phyloP scores from a whole-genome alignment of 169 alveolate genomes.

The Amoebophrya sp. region DNA sequence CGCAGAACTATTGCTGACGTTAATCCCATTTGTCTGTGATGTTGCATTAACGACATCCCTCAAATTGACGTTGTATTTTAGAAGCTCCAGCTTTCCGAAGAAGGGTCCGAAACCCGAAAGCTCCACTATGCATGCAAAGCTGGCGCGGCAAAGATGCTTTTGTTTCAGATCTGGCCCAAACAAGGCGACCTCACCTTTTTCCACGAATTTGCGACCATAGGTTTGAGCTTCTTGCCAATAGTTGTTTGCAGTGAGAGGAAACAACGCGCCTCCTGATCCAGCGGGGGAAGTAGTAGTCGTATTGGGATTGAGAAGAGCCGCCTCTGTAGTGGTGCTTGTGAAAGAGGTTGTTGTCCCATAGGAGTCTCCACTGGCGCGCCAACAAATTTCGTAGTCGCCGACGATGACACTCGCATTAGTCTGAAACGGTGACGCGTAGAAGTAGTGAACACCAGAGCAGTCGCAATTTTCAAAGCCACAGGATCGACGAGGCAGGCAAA shows the following conservation, averaged over 20 bases:
- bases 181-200: neutral
- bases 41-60: no score
- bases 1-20: neutral
- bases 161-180: neutral
- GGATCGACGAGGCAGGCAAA: neutral
- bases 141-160: neutral
- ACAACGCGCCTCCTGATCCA: no score
- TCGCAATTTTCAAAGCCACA: neutral
- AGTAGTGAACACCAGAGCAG: neutral
- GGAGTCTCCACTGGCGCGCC: slow-evolving; percentile 3
- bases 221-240: no score
- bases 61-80: neutral
- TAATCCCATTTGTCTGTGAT: neutral
- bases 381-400: neutral
- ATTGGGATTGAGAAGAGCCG: no score
- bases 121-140: neutral
- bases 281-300: no score
- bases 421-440: neutral
- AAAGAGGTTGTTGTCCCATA: no score
- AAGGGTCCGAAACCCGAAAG: neutral
- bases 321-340: no score
- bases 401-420: neutral
- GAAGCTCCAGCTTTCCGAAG: neutral
- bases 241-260: no score
- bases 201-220: no score